Base-by-base conservation (phyloP, 2,329 filamentous ascomycete species). In the Scytalidium sp. region DNA sequence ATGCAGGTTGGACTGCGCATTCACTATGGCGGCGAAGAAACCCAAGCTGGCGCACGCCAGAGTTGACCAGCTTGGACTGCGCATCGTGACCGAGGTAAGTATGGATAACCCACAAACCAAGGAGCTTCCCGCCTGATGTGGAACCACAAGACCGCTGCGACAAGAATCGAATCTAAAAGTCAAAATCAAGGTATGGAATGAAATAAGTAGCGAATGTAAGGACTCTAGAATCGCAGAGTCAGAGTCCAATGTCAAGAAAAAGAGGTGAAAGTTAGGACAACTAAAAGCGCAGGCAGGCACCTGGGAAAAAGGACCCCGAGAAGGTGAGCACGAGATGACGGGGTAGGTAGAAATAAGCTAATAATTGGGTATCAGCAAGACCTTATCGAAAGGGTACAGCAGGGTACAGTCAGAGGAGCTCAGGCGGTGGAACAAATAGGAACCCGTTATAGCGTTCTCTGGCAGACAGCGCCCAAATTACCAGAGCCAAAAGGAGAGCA, bases 1-100 rank as follows among this genome's bases (percentile, higher is more conserved):
- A 22, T 43, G 19, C 32, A 58, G 42, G n/a, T 46, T 49, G 17
- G 54, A 56, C 44, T 60, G 57, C 23, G 59, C 57, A 46, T 48
- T 52, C 20, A 47, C 43, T 15, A 47, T 48, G 29, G 50, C 47
- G 23, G 50, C 46, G n/a, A 56, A 47, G 11, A 54, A 43, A 21
- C 46, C 53, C 29, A 58, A 36, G 21, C 51, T 47, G n/a, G 51
- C 45, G 7, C 47, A 50, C 29, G 50, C 46, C 17, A 55, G 21
- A n/a, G 46, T 46, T 29, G 43, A 56, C 59, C 56, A 60, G 20
- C 43, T 50, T 41, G 47, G 45, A 32, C 44, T 40, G 45, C 52
- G 51, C 55, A 56, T 59, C 32, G 5, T 36, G 11, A 36, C 8
- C 5, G 32, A 15, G 17, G 4, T 13, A n/a, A n/a, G 4, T 15